Evolutionary conservation across 352 stramenopile genomes (phyloP), one percentile per base, ranked within the genome.

Genomic region (Paralagenidium karlingii): DNA sequence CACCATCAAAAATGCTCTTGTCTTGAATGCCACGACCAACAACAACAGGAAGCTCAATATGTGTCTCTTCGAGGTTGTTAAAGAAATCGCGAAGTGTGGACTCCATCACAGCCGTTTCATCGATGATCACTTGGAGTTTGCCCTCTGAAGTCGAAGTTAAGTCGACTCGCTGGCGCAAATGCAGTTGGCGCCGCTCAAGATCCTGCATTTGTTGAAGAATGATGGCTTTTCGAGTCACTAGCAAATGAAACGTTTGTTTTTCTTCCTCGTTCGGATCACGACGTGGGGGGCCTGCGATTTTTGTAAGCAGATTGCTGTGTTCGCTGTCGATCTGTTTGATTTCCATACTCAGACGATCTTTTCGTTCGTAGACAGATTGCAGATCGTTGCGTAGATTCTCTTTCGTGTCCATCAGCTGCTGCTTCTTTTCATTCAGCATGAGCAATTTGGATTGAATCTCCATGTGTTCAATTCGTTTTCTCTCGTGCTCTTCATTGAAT

Each of bases 201-300:
- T 82, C 63, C n/a, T 58, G 38, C 18, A 58, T 52, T 21, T 63
- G 55, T 24, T 73, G 68, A 19, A 74, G 53, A 22, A 82, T 60
- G 18, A 64, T 75, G 1, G 40, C 34, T 15, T 68, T 50, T 10
- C 65, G 62, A 25, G 39, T 63, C 13, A 81, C 59, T 3, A 85
- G 34, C 0, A 56, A 51, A 46, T 85, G 68, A 25, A 85, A 71
- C 19, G 78, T 62, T 19, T 55, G 45, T 9, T 83, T 82, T 31
- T 88, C 60, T 12, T 45, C 29, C 26, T 86, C 71, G 0, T 46
- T 68, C 3, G 75, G 63, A 15, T 88, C 71, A 26, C 75, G 56
- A 18, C 75, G 59, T 3, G 75, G 68, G 0, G 75, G 75, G 5
- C 75, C 75, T 8, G 67, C 68, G 0, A 88, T 52, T 2, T 38